Percentiles rank a stretch among this genome's conserved stretches.
phyloP scores from a whole-genome alignment of 2,329 filamentous ascomycete species.

The Aspergillus sp. region DNA sequence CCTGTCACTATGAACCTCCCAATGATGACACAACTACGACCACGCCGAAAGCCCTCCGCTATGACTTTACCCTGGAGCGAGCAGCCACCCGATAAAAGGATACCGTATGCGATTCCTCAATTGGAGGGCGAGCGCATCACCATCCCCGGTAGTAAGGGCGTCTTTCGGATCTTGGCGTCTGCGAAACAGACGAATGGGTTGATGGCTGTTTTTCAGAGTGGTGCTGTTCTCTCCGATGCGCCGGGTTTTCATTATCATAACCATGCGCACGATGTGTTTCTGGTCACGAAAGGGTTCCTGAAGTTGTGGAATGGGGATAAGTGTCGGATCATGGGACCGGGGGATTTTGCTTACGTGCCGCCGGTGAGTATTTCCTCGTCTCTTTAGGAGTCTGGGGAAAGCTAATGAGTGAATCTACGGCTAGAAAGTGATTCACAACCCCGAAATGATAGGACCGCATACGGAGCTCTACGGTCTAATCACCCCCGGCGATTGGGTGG shows the following conservation, averaged over 20 bases:
- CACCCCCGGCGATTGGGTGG: conserved; percentile 59
- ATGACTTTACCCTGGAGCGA: conserved; percentile 27
- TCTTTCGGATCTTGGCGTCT: conserved; percentile 53
- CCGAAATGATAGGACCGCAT: conserved; percentile 54
- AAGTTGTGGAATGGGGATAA: conserved; percentile 61
- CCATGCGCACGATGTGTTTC: conserved; percentile 58
- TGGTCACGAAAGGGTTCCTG: conserved; percentile 55
- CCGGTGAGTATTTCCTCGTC: conserved; percentile 42
- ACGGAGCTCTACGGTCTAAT: conserved; percentile 57
- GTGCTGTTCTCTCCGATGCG: conserved; percentile 41
- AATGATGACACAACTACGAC: background rate
- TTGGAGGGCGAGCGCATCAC: conserved; percentile 53
- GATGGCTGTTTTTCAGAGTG: conserved; percentile 53
- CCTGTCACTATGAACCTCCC: background rate
- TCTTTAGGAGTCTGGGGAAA: background rate
- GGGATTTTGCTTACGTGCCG: conserved; percentile 60
- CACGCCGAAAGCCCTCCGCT: background rate
- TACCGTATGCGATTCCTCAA: conserved; percentile 49
- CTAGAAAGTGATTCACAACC: conserved; percentile 55
- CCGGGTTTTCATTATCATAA: conserved; percentile 58
- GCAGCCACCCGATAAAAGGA: conserved; percentile 39
- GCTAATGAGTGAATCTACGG: background rate
- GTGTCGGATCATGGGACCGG: conserved; percentile 53
- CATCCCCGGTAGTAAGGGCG: conserved; percentile 54
- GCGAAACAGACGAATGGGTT: conserved; percentile 53